These are phyloP conservation scores for Phaffomyces thermotolerans DNA, from an alignment of 805 yeast genomes.

Conservation along the genomic window DNA sequence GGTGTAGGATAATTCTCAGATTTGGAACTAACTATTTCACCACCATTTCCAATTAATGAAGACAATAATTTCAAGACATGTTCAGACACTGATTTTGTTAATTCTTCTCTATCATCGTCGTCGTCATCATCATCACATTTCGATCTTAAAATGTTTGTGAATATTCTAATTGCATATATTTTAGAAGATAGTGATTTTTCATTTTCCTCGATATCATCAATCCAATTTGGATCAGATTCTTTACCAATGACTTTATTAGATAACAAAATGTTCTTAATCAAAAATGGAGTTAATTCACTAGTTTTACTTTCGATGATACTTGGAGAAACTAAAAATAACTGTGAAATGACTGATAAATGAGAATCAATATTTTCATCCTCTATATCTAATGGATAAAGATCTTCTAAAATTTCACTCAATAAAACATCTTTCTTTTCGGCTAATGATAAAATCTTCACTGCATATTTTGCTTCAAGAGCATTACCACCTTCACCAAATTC, in stretches of 20 bases:
- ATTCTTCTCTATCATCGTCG: constrained; percentile 28
- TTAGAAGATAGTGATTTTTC: constrained; percentile 37
- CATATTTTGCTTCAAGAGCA: constrained; percentile 56
- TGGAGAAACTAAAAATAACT: constrained; percentile 45
- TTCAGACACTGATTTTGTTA: constrained; percentile 39
- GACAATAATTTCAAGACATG: constrained; percentile 63
- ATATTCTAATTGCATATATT: constrained; percentile 43
- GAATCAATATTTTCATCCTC: constrained; percentile 38
- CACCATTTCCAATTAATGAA: constrained; percentile 65
- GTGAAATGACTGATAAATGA: constrained; percentile 53
- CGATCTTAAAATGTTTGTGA: constrained; percentile 51
- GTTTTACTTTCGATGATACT: constrained; percentile 43
- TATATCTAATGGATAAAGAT: constrained; percentile 45
- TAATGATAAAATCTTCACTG: constrained; percentile 51
- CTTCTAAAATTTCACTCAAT: constrained; percentile 31
- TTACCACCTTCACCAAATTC: constrained; percentile 44
- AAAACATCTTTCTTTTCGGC: constrained; percentile 35
- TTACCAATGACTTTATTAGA: constrained; percentile 36
- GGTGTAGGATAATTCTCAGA: constrained; percentile 55
- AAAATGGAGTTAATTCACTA: constrained; percentile 48
- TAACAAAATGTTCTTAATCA: constrained; percentile 57
- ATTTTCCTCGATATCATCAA: constrained; percentile 37
- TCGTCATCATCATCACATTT: constrained; percentile 20
- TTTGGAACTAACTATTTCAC: constrained; percentile 55
- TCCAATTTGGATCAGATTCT: constrained; percentile 36